Percentiles rank a stretch among this genome's conserved stretches.
Evolutionary conservation across 73 alveolate species (phyloP).

Genomic region (Paraurostyla sp.): DNA sequence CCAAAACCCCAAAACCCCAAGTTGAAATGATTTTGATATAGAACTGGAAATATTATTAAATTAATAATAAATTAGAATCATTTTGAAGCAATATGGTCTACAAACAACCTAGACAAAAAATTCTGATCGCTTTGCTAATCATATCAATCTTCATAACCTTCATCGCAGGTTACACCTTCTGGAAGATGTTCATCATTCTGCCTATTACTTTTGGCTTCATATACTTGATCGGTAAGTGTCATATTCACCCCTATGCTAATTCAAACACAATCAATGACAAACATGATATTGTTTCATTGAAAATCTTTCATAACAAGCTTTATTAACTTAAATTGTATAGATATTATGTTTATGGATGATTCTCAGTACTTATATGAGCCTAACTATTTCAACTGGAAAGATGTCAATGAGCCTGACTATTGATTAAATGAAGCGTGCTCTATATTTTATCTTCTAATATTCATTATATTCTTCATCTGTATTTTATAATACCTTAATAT

Average conservation of each 20-base stretch:
- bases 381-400: constrained; percentile 61
- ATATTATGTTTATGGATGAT: constrained; percentile 45
- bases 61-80: too few relatives aligned
- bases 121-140: background rate
- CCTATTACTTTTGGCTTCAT: background rate
- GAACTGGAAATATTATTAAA: too few relatives aligned
- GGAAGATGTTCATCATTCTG: background rate
- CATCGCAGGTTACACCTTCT: background rate
- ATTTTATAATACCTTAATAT: background rate
- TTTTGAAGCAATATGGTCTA: background rate
- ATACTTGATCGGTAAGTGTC: background rate
- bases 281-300: too few relatives aligned
- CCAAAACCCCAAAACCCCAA: too few relatives aligned
- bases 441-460: background rate
- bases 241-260: too few relatives aligned
- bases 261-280: too few relatives aligned
- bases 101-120: background rate
- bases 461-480: background rate
- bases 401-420: constrained; percentile 61
- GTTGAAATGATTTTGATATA: too few relatives aligned
- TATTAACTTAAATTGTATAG: background rate
- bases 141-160: background rate
- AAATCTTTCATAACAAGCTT: background rate
- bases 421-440: background rate
- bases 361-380: constrained; percentile 42